These are phyloP conservation scores for Zygoascus ofunaensis DNA, from an alignment of 805 yeast genomes.

Conservation along the genomic window DNA sequence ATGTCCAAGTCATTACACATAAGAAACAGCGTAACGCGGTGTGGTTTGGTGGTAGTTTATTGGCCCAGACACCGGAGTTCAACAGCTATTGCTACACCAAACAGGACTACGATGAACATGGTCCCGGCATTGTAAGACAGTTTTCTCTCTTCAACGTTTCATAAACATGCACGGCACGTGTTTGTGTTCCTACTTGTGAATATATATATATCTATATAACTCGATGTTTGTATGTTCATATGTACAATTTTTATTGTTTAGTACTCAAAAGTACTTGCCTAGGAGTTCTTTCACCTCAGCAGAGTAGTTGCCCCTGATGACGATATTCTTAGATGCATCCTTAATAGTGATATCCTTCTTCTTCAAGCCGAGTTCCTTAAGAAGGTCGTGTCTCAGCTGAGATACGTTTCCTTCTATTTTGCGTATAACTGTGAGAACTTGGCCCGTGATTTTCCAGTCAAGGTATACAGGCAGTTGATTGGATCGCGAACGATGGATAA, in stretches of 20 bases:
- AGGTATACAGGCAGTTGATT: conserved; percentile 79
- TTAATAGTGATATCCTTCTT: conserved; percentile 40
- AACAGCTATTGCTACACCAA: conserved; percentile 94
- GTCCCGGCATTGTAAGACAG: conserved; percentile 96
- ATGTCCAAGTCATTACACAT: conserved; percentile 93
- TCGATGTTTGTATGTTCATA: background rate
- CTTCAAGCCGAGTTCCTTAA: conserved; percentile 38
- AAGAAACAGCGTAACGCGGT: conserved; percentile 97
- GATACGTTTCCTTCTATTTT: conserved; percentile 59
- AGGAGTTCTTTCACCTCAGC: conserved; percentile 31
- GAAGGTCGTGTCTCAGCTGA: conserved; percentile 59
- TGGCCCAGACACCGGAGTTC: conserved; percentile 96
- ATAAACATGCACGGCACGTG: too few species aligned
- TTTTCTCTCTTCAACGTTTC: conserved; percentile 91
- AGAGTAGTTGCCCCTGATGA: conserved; percentile 41
- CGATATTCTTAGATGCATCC: conserved; percentile 44
- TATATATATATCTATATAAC: background rate
- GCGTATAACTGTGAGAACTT: conserved; percentile 62
- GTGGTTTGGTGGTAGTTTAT: conserved; percentile 97
- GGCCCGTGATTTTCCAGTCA: conserved; percentile 53
- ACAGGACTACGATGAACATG: conserved; percentile 94
- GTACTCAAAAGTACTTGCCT: conserved; percentile 23
- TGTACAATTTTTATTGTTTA: background rate
- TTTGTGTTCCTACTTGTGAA: too few species aligned
- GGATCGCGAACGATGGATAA: conserved; percentile 11